phyloP scores from a whole-genome alignment of 768 basidiomycete species.

The Amanita pallidorosea region DNA sequence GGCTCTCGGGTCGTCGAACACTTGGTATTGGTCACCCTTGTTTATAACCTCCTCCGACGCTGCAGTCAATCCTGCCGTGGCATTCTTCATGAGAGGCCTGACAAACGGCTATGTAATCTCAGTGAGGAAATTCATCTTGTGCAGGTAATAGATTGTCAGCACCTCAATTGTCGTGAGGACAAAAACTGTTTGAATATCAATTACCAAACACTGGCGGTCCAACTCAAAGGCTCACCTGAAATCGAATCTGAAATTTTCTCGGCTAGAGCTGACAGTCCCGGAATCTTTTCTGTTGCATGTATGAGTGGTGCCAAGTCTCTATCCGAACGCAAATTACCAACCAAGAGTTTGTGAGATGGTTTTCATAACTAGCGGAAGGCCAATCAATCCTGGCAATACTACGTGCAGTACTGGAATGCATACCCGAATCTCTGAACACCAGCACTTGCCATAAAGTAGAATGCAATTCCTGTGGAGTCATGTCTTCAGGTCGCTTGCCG shows the following conservation, averaged over 20 bases:
- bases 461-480: slow-evolving; percentile 87
- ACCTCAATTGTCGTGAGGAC: slow-evolving; percentile 81
- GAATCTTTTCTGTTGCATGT: slow-evolving; percentile 59
- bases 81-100: slow-evolving; percentile 65
- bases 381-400: not conserved
- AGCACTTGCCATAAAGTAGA: slow-evolving; percentile 77
- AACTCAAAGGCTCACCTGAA: slow-evolving; percentile 30
- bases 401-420: slow-evolving; percentile 9
- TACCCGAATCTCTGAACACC: slow-evolving; percentile 72
- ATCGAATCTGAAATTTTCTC: slow-evolving; percentile 74
- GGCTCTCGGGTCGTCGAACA: slow-evolving; percentile 76
- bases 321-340: slow-evolving; percentile 14
- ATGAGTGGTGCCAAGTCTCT: not conserved
- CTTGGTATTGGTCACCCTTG: slow-evolving; percentile 74
- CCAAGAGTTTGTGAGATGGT: slow-evolving; percentile 69
- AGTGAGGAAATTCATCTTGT: not conserved
- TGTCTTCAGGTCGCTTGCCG: slow-evolving; percentile 64
- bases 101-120: slow-evolving; percentile 53
- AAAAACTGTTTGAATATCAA: slow-evolving; percentile 38
- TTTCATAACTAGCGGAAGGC: slow-evolving; percentile 47
- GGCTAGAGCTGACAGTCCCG: slow-evolving; percentile 61
- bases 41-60: slow-evolving; percentile 74
- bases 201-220: not conserved
- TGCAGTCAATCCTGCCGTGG: slow-evolving; percentile 48
- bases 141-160: slow-evolving; percentile 2